These are phyloP conservation scores for Spongispora temasekensis DNA, from an alignment of 1,284 basidiomycete species.

Conservation along the genomic window DNA sequence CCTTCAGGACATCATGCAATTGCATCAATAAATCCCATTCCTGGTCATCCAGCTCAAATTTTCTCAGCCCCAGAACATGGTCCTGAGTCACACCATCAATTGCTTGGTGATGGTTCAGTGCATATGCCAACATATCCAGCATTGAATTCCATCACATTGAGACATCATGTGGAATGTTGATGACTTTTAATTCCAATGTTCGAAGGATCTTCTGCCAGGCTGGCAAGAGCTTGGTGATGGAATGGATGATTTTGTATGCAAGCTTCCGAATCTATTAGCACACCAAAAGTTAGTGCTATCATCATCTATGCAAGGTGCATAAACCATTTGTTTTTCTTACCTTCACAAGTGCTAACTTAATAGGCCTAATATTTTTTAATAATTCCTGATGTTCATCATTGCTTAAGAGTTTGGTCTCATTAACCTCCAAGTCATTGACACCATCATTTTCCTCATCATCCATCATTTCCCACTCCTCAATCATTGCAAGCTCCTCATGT, in stretches of 20 bases:
- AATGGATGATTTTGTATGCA: too few relatives aligned
- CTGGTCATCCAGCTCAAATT: too few relatives aligned
- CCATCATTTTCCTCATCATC: background rate
- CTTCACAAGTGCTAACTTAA: constrained; percentile 4
- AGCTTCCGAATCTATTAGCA: too few relatives aligned
- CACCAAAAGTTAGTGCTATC: background rate
- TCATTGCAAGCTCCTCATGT: background rate
- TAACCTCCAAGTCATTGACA: background rate
- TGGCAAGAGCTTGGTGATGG: too few relatives aligned
- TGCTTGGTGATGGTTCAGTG: too few relatives aligned
- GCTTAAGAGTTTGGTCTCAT: background rate
- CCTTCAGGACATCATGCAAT: too few relatives aligned
- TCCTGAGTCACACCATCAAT: too few relatives aligned
- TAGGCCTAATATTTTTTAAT: background rate
- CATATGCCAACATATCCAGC: too few relatives aligned
- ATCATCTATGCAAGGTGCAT: background rate
- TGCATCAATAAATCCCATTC: too few relatives aligned
- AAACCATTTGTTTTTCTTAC: too few relatives aligned
- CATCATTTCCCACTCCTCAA: background rate
- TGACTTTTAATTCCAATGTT: background rate
- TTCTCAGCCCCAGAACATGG: too few relatives aligned
- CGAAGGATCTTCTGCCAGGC: background rate
- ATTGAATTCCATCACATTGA: too few relatives aligned
- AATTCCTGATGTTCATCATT: background rate
- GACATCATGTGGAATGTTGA: background rate